Base-by-base conservation (phyloP, 2,329 filamentous ascomycete genomes). In the Boeremia lycopersici region DNA sequence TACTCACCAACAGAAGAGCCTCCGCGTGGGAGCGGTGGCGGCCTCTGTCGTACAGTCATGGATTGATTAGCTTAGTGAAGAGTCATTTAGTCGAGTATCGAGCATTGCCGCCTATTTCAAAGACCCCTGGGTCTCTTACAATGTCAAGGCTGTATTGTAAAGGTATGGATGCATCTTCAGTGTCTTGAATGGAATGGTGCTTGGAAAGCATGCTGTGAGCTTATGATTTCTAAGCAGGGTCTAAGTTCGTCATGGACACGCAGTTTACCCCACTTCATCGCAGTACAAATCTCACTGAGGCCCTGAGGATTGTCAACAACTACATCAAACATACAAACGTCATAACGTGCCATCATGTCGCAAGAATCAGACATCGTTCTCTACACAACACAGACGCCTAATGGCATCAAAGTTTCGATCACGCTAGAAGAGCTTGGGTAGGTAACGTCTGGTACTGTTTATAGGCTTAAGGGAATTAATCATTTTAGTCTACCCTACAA, bases 321-420 rank as follows among this genome's bases (percentile, higher is more conserved):
- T 19, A 36, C 26, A 35, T 17, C 15, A n/a, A 23, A 8, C 9
- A 13, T 5, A n/a, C 7, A 30, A 31, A n/a, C 39, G 2, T 17
- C 4, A n/a, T 23, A 15, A 39, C 4, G 3, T 7, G 30, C 31
- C 38, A 49, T 10, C 17, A 68, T 68, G 63, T 57, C 70, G 28
- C 57, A 67, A 48, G 61, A 66, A 43, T 81, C 89, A 6, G 81
- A 89, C 64, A 91, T 96, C 67, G 89, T 87, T 38, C 84, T 96
- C 28, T 96, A 95, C 79, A 96, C 91, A 11, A 82, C 84, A 11
- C 84, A 87, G 69, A 96, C 93, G 46, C 91, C 93, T 40, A 96
- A 96, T 77, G 91, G 92, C 60, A 89, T 95, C 81, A 96, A 96
- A 75, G 85, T 91, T 58, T 92, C 90, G 52, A 96, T 96, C 62